Percentiles rank a stretch among this genome's conserved stretches.
Conservation (phyloP, 2,329 filamentous ascomycete species). For the Berkeleyomyces basicola region DNA sequence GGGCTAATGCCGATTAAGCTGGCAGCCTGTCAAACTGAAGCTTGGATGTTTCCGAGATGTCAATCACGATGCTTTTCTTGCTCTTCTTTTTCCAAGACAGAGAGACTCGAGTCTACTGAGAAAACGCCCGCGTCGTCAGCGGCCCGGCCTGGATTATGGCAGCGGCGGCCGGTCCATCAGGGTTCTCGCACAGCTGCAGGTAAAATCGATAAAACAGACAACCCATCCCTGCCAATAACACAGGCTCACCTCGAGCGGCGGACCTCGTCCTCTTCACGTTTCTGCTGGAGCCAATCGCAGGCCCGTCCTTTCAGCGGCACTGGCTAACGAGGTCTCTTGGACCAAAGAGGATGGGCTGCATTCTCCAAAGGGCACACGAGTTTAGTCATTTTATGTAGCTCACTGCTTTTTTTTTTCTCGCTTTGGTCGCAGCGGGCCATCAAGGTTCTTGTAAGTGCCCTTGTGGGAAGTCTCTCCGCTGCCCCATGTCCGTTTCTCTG, state of each 20-base stretch:
- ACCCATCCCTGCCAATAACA: background rate
- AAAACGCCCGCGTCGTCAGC: background rate
- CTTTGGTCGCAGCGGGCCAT: constrained; percentile 2
- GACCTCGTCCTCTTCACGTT: background rate
- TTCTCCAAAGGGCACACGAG: background rate
- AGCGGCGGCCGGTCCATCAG: background rate
- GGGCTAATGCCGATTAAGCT: background rate
- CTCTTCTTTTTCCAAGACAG: background rate
- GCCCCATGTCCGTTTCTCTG: background rate
- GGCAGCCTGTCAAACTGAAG: background rate
- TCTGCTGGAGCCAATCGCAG: background rate
- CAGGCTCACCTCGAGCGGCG: background rate
- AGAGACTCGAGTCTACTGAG: background rate
- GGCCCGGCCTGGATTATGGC: background rate
- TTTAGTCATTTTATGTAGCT: background rate
- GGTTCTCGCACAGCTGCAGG: background rate
- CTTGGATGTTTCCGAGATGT: background rate
- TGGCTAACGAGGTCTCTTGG: background rate
- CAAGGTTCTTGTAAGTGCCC: constrained; percentile 8
- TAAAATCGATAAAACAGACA: background rate
- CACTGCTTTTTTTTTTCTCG: background rate
- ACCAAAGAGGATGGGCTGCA: background rate
- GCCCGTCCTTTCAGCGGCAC: background rate
- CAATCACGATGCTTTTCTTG: background rate
- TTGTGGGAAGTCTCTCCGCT: background rate